A percentile compares a stretch with the other conserved stretches of the same genome.
These are phyloP conservation scores for Juglanconis sp. DNA, from an alignment of 2,329 filamentous ascomycete species.

Conservation along the genomic window DNA sequence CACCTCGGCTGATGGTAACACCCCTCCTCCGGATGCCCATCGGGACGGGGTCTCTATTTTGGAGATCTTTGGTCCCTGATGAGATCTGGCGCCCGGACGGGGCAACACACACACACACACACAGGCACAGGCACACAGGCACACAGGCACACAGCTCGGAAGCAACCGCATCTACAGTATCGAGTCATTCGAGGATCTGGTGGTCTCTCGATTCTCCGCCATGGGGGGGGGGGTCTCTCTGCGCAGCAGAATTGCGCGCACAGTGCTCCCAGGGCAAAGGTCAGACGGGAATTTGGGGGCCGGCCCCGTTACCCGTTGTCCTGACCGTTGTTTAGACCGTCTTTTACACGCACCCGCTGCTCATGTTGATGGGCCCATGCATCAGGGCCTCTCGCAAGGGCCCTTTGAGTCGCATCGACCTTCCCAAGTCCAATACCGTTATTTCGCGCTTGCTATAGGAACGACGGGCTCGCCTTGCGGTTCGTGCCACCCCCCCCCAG, in stretches of 20 bases:
- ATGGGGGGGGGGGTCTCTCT: neutral
- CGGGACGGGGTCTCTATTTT: neutral
- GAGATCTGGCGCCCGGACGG: neutral
- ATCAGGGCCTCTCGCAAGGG: neutral
- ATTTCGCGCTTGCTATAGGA: slow-evolving; percentile 1
- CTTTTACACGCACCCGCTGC: slow-evolving; percentile 13
- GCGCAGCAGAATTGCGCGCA: slow-evolving; percentile 1
- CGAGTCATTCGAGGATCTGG: slow-evolving; percentile 11
- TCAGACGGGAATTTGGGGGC: neutral
- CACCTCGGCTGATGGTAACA: neutral
- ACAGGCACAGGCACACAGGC: too few species aligned
- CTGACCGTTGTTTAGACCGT: slow-evolving; percentile 19
- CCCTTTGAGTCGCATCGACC: neutral
- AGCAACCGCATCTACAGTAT: slow-evolving; percentile 2
- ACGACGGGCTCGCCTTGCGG: too few species aligned
- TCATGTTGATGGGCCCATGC: neutral
- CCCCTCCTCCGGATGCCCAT: neutral
- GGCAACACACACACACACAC: too few species aligned
- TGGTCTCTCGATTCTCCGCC: slow-evolving; percentile 1
- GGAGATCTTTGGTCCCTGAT: slow-evolving; percentile 9
- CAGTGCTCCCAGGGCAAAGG: neutral
- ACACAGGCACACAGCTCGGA: slow-evolving; percentile 1
- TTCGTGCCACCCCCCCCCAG: too few species aligned
- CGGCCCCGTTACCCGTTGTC: slow-evolving; percentile 16
- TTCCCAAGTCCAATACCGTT: neutral